A percentile compares a stretch with the other conserved stretches of the same genome.
phyloP scores from a whole-genome alignment of 2,329 filamentous ascomycete genomes.

The Arthrobotrys iridis region DNA sequence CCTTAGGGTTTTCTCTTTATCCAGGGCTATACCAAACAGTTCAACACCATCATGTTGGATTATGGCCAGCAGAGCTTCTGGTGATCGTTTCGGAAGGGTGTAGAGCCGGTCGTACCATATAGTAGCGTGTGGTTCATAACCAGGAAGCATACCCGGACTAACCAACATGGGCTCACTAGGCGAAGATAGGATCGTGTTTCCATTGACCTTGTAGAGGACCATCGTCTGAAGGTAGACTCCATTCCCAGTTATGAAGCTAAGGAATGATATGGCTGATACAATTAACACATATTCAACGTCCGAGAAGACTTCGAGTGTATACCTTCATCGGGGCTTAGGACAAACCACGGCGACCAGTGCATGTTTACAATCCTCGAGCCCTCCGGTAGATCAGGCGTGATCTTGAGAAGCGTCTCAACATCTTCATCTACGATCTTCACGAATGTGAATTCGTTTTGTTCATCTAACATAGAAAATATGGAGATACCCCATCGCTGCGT shows the following conservation, averaged over 20 bases:
- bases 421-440: conserved; percentile 42
- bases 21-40: conserved; percentile 25
- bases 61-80: conserved; percentile 26
- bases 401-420: conserved; percentile 27
- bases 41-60: conserved; percentile 44
- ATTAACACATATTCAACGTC: neutral
- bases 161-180: conserved; percentile 2
- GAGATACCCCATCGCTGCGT: conserved; percentile 40
- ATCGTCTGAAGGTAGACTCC: conserved; percentile 26
- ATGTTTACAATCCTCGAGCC: conserved; percentile 25
- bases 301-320: neutral
- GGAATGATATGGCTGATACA: conserved; percentile 27
- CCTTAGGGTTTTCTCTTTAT: neutral
- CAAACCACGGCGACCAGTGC: conserved; percentile 50
- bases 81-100: neutral
- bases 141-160: conserved; percentile 6
- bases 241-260: conserved; percentile 13
- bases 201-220: neutral
- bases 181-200: neutral
- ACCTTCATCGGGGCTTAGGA: conserved; percentile 32
- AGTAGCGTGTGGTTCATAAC: conserved; percentile 40
- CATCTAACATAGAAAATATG: conserved; percentile 45
- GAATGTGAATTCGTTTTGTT: conserved; percentile 35
- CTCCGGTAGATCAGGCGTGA: neutral
- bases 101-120: conserved; percentile 40